These are phyloP conservation scores for Podaxis sp. DNA, from an alignment of 768 basidiomycete species.

Conservation along the genomic window DNA sequence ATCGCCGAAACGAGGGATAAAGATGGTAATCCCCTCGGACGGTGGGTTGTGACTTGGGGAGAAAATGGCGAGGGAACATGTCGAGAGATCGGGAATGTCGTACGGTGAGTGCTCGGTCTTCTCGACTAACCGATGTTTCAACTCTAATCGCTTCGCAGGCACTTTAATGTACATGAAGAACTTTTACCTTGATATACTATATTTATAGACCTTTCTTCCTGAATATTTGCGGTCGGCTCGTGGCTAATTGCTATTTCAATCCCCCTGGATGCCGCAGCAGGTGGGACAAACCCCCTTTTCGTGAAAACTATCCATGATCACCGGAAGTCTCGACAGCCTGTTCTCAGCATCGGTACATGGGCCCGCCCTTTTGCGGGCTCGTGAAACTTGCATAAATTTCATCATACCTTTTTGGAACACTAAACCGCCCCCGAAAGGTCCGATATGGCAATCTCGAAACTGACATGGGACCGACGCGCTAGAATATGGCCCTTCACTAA, in stretches of 20 bases:
- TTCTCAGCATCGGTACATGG: no score
- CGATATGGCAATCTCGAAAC: background rate
- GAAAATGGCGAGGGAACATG: conserved; percentile 65
- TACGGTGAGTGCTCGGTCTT: conserved; percentile 49
- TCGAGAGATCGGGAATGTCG: conserved; percentile 58
- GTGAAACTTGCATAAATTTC: background rate
- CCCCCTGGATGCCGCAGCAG: background rate
- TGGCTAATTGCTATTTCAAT: background rate
- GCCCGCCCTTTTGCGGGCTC: background rate
- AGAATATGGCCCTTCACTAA: background rate
- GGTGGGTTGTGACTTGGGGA: conserved; percentile 80
- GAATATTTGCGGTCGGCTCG: background rate
- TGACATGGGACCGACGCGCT: background rate
- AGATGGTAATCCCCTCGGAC: conserved; percentile 60
- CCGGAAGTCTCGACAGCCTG: no score
- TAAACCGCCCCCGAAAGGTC: conserved; percentile 30
- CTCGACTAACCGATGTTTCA: background rate
- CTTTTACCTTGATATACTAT: conserved; percentile 27
- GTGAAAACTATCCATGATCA: no score
- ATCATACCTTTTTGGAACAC: background rate
- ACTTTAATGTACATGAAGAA: conserved; percentile 51
- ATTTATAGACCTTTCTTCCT: background rate
- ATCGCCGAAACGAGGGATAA: conserved; percentile 72
- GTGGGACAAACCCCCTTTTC: background rate
- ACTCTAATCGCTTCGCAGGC: conserved; percentile 23